A percentile compares a stretch with the other conserved stretches of the same genome.
Conservation (phyloP, 208 protist species). For the Tritrichomonas foetus region DNA sequence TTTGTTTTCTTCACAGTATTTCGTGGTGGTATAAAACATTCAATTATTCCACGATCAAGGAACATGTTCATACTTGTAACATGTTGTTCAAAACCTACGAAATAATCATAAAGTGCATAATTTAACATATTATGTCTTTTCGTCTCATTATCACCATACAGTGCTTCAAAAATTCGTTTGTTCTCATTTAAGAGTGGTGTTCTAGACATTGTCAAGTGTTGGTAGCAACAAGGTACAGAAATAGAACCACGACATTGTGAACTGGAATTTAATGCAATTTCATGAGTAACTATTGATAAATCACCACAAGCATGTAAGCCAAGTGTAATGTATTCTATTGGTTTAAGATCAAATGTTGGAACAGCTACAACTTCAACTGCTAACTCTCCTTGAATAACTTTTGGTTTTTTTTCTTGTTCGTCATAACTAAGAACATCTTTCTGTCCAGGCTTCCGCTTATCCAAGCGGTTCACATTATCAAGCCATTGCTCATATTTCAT, state of each 20-base stretch:
- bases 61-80: background rate
- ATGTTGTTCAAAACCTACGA: background rate
- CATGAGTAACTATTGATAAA: background rate
- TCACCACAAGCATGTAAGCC: background rate
- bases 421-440: background rate
- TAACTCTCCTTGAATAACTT: background rate
- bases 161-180: background rate
- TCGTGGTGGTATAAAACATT: background rate
- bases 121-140: background rate
- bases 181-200: background rate
- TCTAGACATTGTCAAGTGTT: background rate
- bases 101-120: background rate
- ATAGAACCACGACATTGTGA: background rate
- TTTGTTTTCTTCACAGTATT: background rate
- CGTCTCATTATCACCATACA: background rate
- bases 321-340: background rate
- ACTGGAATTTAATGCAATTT: background rate
- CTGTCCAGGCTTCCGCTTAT: background rate
- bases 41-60: background rate
- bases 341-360: background rate
- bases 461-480: background rate
- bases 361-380: background rate
- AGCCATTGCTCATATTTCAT: background rate
- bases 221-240: conserved; percentile 20
- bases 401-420: background rate